Base-by-base conservation (phyloP, 768 basidiomycete species). In the Suillus brevipes region DNA sequence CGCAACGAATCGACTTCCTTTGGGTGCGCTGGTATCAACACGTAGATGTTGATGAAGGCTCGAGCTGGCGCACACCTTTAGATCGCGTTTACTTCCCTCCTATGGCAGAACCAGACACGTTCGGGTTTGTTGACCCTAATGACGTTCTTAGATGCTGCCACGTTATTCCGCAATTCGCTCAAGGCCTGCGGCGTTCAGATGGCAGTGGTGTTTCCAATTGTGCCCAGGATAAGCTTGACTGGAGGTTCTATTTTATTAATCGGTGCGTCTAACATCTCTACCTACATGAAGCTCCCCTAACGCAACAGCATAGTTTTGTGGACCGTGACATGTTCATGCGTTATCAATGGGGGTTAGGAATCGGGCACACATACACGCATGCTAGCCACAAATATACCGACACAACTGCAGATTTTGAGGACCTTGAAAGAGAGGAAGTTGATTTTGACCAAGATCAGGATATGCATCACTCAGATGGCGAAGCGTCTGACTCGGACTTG, bases 211-310 rank as follows among this genome's bases (percentile, higher is more conserved):
- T 67, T n/a, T 65, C 65, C 0, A 13, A 20, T 16, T 62, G 42
- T 55, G 53, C 61, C 5, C 37, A 42, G 18, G 64, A 67, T 62
- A 37, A 31, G 7, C 0, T 28, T 2, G 61, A 67, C 52, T 66
- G 65, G 65, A 38, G n/a, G 10, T 28, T 0, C 9, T 67, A 67
- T 42, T 67, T 66, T 63, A 36, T 67, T 16, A 67, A 67, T 42
- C 0, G 61, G 67, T 67, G 36, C 2, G 47, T 40, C 10, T 4
- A 31, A n/a, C 40, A 49, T 4, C n/a, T 9, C 4, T 25, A 47
- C 16, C 28, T 18, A 3, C 12, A 8, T 38, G 37, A 10, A 10
- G 37, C 2, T 38, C 10, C 9, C 9, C 37, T 38, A 9, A 38
- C 37, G 8, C 2, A 10, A 10, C 10, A 13, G 9, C 37, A 9